A percentile compares a stretch with the other conserved stretches of the same genome.
phyloP scores from a whole-genome alignment of 2,329 filamentous ascomycete genomes.

The Fusarium hainanense region DNA sequence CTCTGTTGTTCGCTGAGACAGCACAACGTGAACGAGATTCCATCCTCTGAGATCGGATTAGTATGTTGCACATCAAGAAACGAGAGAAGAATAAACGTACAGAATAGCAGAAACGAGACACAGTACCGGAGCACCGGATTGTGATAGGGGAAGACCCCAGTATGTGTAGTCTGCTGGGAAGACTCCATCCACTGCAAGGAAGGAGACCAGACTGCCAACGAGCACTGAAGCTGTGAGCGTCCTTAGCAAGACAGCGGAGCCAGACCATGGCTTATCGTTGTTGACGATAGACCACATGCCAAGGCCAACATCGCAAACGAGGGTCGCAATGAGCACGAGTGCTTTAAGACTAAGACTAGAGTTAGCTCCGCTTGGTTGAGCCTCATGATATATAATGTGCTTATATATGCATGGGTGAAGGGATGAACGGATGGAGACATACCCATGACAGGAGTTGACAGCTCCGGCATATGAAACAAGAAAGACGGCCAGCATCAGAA shows the following conservation, averaged over 20 bases:
- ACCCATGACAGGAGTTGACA: conserved; percentile 38
- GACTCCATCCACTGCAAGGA: conserved; percentile 50
- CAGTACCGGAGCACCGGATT: conserved; percentile 50
- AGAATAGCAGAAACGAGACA: conserved; percentile 52
- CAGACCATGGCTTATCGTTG: conserved; percentile 47
- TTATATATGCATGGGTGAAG: not conserved
- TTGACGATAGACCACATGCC: conserved; percentile 51
- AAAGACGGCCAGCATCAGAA: conserved; percentile 50
- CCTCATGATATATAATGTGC: not conserved
- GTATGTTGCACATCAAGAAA: not conserved
- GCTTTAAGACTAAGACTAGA: conserved; percentile 40
- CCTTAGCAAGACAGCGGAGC: conserved; percentile 49
- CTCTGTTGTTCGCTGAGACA: conserved; percentile 36
- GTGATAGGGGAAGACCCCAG: conserved; percentile 49
- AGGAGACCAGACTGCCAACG: conserved; percentile 52
- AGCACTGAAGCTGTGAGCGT: conserved; percentile 49
- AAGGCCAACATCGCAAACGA: conserved; percentile 51
- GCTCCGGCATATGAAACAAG: conserved; percentile 44
- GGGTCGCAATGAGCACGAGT: conserved; percentile 47
- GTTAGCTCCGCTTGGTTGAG: not conserved
- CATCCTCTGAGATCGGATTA: conserved; percentile 36
- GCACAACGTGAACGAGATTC: conserved; percentile 39
- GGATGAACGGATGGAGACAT: conserved; percentile 7
- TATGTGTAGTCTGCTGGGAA: conserved; percentile 53
- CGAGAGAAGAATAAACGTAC: conserved; percentile 36